A percentile compares a stretch with the other conserved stretches of the same genome.
Evolutionary conservation across 1,139 yeast species (phyloP).

Genomic region (Wickerhamomyces sp.): DNA sequence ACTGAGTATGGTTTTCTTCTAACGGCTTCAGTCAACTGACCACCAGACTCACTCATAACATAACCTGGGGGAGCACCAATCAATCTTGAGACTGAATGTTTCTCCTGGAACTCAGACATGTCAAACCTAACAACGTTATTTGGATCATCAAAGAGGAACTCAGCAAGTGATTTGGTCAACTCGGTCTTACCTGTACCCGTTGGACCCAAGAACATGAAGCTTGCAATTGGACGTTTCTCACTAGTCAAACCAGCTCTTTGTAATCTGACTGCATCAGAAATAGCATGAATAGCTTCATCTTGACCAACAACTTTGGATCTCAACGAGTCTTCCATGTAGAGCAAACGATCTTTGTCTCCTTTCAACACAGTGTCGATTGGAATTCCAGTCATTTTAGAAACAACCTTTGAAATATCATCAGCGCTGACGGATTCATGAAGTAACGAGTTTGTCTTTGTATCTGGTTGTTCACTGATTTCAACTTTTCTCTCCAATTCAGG

Average conservation of each 20-base stretch:
- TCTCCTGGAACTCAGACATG: conserved; percentile 97
- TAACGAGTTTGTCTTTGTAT: conserved; percentile 33
- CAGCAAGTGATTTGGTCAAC: conserved; percentile 85
- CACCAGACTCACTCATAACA: conserved; percentile 89
- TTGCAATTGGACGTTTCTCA: conserved; percentile 91
- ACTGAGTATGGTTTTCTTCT: conserved; percentile 93
- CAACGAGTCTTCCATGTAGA: conserved; percentile 80
- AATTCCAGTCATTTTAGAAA: conserved; percentile 92
- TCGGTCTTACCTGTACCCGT: conserved; percentile 99
- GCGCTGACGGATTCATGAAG: conserved; percentile 91
- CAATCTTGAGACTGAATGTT: conserved; percentile 81
- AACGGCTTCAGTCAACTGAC: conserved; percentile 94
- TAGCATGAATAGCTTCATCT: conserved; percentile 86
- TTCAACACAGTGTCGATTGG: conserved; percentile 89
- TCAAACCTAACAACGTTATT: conserved; percentile 85
- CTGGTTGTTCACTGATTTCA: conserved; percentile 42
- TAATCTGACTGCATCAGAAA: conserved; percentile 89
- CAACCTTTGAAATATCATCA: conserved; percentile 89
- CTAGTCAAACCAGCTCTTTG: conserved; percentile 96
- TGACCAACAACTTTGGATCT: conserved; percentile 86
- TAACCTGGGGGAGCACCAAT: conserved; percentile 99
- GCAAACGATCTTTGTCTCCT: conserved; percentile 87
- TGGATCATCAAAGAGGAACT: conserved; percentile 85
- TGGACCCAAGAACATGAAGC: conserved; percentile 94
- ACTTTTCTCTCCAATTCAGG: conserved; percentile 71